Base-by-base conservation (phyloP, 2,329 filamentous ascomycete genomes). In the Aspergillus glaucus region DNA sequence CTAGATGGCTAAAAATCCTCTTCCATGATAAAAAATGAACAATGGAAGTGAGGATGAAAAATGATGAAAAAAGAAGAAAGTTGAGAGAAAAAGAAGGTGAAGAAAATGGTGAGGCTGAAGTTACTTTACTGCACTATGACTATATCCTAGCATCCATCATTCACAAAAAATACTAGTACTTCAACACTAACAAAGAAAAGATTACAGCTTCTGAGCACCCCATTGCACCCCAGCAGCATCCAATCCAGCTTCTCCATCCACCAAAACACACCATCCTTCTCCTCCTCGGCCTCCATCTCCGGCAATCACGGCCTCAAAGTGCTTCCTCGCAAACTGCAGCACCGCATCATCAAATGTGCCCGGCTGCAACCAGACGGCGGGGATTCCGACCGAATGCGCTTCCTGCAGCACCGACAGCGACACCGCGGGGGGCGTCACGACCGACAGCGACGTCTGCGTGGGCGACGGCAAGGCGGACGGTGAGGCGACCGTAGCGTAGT, bases 191-290 rank as follows among this genome's bases (percentile, higher is more conserved):
- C 8, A 21, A 15, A 44, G 24, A 37, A 44, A 12, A 47, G 22
- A 36, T 46, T 58, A 74, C 56, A 74, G 55, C 57, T 66, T 68
- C 57, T 74, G 71, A 47, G 61, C 64, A 21, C 65, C 66, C 68
- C 72, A 72, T 43, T 65, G 53, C 36, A 70, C 87, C 74, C 60
- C 88, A 67, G 64, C 88, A 76, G 52, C 82, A 75, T 59, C 58
- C 51, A 75, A 58, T 43, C 65, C 68, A 39, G 72, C 77, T 34
- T 91, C 87, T 0, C 89, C 89, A 67, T 95, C 88, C 9, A 94
- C 87, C 41, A 95, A 75, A 21, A 95, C 86, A 69, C 89, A 95
- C 87, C 88, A 94, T 1, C 89, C 89, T 62, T 91, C 87, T 44
- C 73, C 69, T 6, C 87, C 87, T 24, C 70, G 63, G 22, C 84